A percentile compares a stretch with the other conserved stretches of the same genome.
Conservation (phyloP, 2,329 filamentous ascomycete species). For the Beauveria varroae region DNA sequence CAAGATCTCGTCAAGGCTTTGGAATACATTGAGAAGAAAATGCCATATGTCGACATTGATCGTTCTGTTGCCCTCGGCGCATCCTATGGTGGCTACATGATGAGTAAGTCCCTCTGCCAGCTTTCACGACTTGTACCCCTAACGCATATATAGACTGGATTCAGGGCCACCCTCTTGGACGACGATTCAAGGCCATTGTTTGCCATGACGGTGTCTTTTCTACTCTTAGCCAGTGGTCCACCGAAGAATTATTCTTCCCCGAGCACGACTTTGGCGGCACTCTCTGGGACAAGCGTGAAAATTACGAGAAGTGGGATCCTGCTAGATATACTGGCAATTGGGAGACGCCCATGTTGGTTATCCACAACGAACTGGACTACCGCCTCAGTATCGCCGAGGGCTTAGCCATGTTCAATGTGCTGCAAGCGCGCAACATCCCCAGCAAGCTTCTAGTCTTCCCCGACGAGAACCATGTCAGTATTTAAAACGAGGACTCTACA, state of each 20-base stretch:
- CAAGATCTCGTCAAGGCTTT: slow-evolving; percentile 73
- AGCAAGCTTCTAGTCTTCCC: slow-evolving; percentile 77
- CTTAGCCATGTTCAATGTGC: slow-evolving; percentile 74
- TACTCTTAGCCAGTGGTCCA: slow-evolving; percentile 55
- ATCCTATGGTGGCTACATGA: slow-evolving; percentile 70
- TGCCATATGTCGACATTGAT: slow-evolving; percentile 61
- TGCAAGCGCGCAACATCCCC: slow-evolving; percentile 67
- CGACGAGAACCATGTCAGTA: slow-evolving; percentile 54
- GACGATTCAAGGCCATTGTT: slow-evolving; percentile 80
- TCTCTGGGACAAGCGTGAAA: slow-evolving; percentile 53
- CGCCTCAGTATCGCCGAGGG: slow-evolving; percentile 80
- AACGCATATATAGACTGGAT: slow-evolving; percentile 61
- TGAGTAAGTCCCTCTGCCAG: slow-evolving; percentile 41
- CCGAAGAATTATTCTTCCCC: slow-evolving; percentile 64
- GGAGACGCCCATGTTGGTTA: slow-evolving; percentile 78
- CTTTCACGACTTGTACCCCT: neutral
- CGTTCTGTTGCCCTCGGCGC: slow-evolving; percentile 68
- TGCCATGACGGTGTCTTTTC: slow-evolving; percentile 84
- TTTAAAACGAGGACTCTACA: neutral
- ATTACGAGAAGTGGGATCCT: slow-evolving; percentile 65
- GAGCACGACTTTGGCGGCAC: slow-evolving; percentile 59
- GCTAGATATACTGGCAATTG: slow-evolving; percentile 59
- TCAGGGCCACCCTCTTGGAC: slow-evolving; percentile 74
- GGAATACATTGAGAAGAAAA: slow-evolving; percentile 60
- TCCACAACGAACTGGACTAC: slow-evolving; percentile 89